Percentiles rank a stretch among this genome's conserved stretches.
phyloP scores from a whole-genome alignment of 2,329 filamentous ascomycete species.

The Penicillium hesseltinei region DNA sequence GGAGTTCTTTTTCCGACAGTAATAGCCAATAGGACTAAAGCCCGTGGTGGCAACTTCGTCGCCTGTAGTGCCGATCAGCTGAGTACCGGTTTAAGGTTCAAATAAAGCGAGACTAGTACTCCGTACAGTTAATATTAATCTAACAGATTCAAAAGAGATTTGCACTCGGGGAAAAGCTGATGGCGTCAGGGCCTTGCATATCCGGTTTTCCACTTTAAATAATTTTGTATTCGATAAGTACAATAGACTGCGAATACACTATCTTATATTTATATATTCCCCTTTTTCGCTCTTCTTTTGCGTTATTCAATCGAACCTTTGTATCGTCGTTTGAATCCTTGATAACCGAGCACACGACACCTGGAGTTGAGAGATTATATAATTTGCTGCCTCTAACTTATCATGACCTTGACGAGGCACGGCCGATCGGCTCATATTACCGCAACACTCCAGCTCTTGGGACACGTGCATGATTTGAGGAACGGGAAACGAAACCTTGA shows the following conservation, averaged over 20 bases:
- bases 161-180: not conserved
- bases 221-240: not conserved
- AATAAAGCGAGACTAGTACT: not conserved
- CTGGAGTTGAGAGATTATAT: not conserved
- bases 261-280: not conserved
- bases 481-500: conserved; percentile 4
- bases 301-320: not conserved
- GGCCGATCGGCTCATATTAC: conserved; percentile 1
- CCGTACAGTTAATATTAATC: not conserved
- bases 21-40: not conserved
- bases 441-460: conserved; percentile 10
- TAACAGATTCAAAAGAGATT: not conserved
- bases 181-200: not conserved
- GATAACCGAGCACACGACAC: not conserved
- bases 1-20: not conserved
- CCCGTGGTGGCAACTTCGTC: too few relatives aligned
- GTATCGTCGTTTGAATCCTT: not conserved
- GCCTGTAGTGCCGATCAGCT: not conserved
- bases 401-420: not conserved
- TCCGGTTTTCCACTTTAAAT: not conserved
- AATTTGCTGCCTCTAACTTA: not conserved
- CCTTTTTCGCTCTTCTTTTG: not conserved
- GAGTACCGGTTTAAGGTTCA: not conserved
- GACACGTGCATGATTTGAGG: conserved; percentile 4
- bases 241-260: not conserved